Evolutionary conservation across 2,329 filamentous ascomycete genomes (phyloP).

Genomic region (Thelonectria blattea): DNA sequence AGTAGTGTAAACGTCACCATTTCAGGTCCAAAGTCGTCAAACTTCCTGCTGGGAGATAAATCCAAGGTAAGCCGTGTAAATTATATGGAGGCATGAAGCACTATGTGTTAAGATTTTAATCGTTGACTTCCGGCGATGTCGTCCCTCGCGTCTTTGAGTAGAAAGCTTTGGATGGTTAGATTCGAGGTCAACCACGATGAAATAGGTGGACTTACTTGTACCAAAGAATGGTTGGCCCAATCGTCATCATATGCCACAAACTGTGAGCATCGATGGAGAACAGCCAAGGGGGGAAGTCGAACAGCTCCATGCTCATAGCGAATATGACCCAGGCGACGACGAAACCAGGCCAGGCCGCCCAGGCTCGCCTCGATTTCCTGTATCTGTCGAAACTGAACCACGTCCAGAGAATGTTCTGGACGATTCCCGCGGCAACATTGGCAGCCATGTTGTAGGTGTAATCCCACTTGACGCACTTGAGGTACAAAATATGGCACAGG

Average conservation of each 20-base stretch:
- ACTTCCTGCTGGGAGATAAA: background rate
- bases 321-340: slow-evolving; percentile 91
- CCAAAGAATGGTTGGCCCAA: slow-evolving; percentile 86
- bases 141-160: slow-evolving; percentile 84
- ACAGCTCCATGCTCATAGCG: slow-evolving; percentile 93
- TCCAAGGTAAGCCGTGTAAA: background rate
- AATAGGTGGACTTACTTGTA: slow-evolving; percentile 79
- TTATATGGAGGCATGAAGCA: background rate
- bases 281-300: slow-evolving; percentile 88
- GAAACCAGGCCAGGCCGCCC: slow-evolving; percentile 89
- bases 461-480: slow-evolving; percentile 87
- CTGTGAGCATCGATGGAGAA: slow-evolving; percentile 91
- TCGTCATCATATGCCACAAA: slow-evolving; percentile 94
- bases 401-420: slow-evolving; percentile 85
- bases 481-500: slow-evolving; percentile 77
- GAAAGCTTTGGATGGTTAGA: slow-evolving; percentile 65
- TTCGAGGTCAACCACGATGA: background rate
- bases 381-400: slow-evolving; percentile 82
- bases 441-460: slow-evolving; percentile 98
- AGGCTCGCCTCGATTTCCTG: slow-evolving; percentile 70
- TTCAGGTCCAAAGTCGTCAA: background rate
- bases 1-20: slow-evolving; percentile 11
- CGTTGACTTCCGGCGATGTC: slow-evolving; percentile 74
- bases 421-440: slow-evolving; percentile 81
- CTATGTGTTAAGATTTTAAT: slow-evolving; percentile 63